Evolutionary conservation across 2,329 filamentous ascomycete genomes (phyloP), one percentile per base, ranked within the genome.

Genomic region (Gnomoniopsis smithogilvyi): DNA sequence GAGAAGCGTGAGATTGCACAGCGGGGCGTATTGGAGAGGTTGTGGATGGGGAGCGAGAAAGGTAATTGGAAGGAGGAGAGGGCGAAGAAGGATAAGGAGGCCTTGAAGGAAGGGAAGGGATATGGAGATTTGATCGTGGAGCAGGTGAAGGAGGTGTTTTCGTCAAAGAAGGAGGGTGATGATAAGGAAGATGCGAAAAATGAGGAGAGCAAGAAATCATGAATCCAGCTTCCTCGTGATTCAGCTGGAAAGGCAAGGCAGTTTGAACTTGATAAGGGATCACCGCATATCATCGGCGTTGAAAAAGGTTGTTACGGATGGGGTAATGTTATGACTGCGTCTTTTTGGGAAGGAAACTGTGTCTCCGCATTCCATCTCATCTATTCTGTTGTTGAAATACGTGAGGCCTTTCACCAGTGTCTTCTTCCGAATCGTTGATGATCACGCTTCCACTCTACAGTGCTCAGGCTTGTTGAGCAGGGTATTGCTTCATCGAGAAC

Each of bases 1-100:
- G 54, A 51, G 36, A 56, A 60, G 58, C 55, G 60, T 56, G 61
- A 63, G 61, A 17, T 34, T 19, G 58, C 58, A 14, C 51, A 55
- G 43, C 66, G 63, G 60, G 67, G 73, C 0, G 15, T 74, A 4
- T 43, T 83, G 56, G 73, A 79, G 62, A 76, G 76, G 63, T 69
- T 86, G 17, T 87, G 84, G 84, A 81, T 84, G 78, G 84, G 84
- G 36, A 76, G 76, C 41, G 82, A 85, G 68, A 70, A 70, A n/a
- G 75, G 78, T 48, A 76, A 80, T 63, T 85, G 83, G 83, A 74
- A 76, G 67, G 70, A 78, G 71, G 78, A 79, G 75, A 74, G 82
- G 62, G 73, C 76, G 3, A 75, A 76, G 67, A 76, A 79, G 68
- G 81, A 85, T 66, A 74, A 74, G 61, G 78, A 78, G 69, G 81